Conservation (phyloP, 1,284 basidiomycete genomes). For the Leccinum griseonigrum region DNA sequence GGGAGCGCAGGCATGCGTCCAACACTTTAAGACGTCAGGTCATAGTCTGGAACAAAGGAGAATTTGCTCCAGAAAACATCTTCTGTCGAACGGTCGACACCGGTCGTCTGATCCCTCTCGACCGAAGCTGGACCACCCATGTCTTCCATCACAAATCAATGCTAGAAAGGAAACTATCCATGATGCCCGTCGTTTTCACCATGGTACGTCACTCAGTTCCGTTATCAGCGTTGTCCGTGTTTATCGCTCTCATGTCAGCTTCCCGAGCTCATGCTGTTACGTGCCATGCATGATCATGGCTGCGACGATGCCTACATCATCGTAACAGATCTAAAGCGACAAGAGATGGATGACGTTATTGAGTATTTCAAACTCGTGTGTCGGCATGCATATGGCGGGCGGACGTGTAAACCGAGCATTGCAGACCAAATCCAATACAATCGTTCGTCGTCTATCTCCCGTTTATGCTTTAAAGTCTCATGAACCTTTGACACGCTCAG, state of each 20-base stretch:
- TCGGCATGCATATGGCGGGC: conserved; percentile 56
- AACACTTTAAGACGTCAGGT: conserved; percentile 53
- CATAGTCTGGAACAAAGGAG: conserved; percentile 72
- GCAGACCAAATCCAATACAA: conserved; percentile 64
- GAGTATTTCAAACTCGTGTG: conserved; percentile 74
- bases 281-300: conserved; percentile 74
- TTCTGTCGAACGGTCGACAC: conserved; percentile 75
- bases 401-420: conserved; percentile 60
- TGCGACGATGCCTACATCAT: conserved; percentile 75
- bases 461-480: conserved; percentile 10
- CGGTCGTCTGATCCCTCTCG: conserved; percentile 68
- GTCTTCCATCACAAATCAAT: conserved; percentile 73
- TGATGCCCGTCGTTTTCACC: conserved; percentile 77
- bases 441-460: conserved; percentile 41
- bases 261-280: conserved; percentile 70
- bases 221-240: conserved; percentile 4
- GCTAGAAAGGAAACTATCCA: conserved; percentile 64
- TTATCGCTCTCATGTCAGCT: conserved; percentile 41
- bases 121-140: conserved; percentile 76
- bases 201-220: conserved; percentile 47
- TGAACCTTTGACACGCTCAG: conserved; percentile 32
- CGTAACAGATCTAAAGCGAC: conserved; percentile 69
- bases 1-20: conserved; percentile 58
- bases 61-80: conserved; percentile 71
- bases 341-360: conserved; percentile 74